Evolutionary conservation across 331 rosid genomes (phyloP).

Genomic region (Arachis monticola): DNA sequence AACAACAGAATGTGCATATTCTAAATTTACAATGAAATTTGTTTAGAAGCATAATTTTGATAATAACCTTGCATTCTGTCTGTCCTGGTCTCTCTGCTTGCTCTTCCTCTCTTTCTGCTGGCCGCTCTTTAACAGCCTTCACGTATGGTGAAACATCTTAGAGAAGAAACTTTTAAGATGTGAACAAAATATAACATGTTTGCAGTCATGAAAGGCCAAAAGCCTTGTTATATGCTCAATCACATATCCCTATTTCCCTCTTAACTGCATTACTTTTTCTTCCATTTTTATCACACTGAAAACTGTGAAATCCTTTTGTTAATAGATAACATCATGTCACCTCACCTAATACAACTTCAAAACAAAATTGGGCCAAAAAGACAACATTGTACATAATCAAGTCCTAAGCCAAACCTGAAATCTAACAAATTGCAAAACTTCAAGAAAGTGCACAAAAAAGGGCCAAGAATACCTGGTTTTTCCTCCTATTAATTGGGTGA

Average conservation of each 20-base stretch:
- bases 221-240: conserved; percentile 27
- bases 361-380: conserved; percentile 6
- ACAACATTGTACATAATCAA: not conserved
- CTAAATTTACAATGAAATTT: conserved; percentile 28
- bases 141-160: conserved; percentile 39
- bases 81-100: conserved; percentile 54
- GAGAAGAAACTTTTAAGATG: conserved; percentile 25
- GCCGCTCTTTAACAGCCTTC: conserved; percentile 66
- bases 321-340: conserved; percentile 6
- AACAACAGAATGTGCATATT: conserved; percentile 2
- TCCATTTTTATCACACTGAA: conserved; percentile 11
- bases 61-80: conserved; percentile 89
- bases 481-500: conserved; percentile 70
- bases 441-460: not conserved
- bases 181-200: conserved; percentile 27
- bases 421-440: not conserved
- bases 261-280: not conserved
- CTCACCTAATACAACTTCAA: not conserved
- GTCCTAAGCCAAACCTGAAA: conserved; percentile 16
- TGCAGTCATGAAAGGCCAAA: conserved; percentile 5
- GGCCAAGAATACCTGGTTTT: conserved; percentile 56
- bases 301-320: conserved; percentile 1
- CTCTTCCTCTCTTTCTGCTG: conserved; percentile 69
- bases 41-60: conserved; percentile 35
- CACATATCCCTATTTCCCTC: conserved; percentile 19